These are phyloP conservation scores for Incumbomyces delicatus DNA, from an alignment of 2,329 filamentous ascomycete species.

Conservation along the genomic window DNA sequence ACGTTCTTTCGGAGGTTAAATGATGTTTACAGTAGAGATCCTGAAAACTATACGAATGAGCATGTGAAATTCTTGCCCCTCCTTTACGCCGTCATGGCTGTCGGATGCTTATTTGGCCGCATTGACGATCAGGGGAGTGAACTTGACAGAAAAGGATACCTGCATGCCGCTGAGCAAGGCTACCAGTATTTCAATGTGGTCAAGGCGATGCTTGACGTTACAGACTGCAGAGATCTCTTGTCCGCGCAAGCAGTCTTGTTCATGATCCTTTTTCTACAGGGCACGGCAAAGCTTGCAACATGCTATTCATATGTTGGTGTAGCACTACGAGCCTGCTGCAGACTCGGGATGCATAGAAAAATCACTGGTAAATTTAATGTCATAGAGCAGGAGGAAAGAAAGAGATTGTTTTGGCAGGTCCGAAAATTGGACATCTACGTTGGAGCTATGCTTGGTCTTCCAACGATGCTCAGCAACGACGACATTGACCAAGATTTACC, in stretches of 20 bases:
- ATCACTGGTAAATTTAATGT: conserved; percentile 59
- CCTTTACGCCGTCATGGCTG: conserved; percentile 58
- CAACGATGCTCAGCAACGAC: conserved; percentile 40
- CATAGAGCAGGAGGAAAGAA: conserved; percentile 62
- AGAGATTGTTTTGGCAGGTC: conserved; percentile 49
- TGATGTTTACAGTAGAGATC: conserved; percentile 61
- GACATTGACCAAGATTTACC: conserved; percentile 43
- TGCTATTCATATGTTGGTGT: conserved; percentile 76
- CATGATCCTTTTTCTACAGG: conserved; percentile 72
- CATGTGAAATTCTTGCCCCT: conserved; percentile 62
- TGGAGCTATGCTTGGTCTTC: conserved; percentile 39
- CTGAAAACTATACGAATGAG: conserved; percentile 52
- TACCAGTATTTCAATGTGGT: conserved; percentile 65
- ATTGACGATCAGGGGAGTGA: conserved; percentile 43
- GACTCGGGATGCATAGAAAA: conserved; percentile 68
- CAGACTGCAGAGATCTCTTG: conserved; percentile 59
- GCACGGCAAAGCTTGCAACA: conserved; percentile 65
- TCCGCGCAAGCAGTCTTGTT: conserved; percentile 68
- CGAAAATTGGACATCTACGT: conserved; percentile 44
- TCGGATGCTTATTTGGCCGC: conserved; percentile 62
- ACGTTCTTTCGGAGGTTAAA: conserved; percentile 71
- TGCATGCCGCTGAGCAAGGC: conserved; percentile 46
- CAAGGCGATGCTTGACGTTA: conserved; percentile 52
- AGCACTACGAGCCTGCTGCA: conserved; percentile 62
- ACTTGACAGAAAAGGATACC: conserved; percentile 37